These are phyloP conservation scores for Anthostomella pinea DNA, from an alignment of 2,329 filamentous ascomycete species.

Conservation along the genomic window DNA sequence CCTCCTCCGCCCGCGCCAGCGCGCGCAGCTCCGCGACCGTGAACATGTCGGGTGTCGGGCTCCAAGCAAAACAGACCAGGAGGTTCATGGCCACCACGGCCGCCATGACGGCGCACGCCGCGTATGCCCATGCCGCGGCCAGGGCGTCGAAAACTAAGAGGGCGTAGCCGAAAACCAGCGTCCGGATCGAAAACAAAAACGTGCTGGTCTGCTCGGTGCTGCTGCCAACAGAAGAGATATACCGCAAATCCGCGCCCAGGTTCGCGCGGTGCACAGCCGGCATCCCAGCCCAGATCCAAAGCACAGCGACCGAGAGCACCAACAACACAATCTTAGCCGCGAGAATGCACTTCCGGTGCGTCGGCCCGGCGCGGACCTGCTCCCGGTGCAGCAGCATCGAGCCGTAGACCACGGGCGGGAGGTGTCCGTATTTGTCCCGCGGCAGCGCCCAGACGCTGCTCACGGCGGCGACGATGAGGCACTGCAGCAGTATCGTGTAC, in stretches of 20 bases:
- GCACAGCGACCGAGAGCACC: neutral
- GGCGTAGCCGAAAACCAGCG: neutral
- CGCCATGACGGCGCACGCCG: neutral
- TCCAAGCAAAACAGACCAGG: neutral
- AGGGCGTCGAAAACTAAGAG: neutral
- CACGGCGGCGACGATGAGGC: neutral
- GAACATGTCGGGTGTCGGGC: neutral
- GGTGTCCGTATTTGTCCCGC: neutral
- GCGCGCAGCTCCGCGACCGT: conserved; percentile 1
- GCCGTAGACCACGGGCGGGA: neutral
- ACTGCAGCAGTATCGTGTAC: neutral
- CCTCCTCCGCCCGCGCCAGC: conserved; percentile 1
- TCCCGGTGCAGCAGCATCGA: neutral
- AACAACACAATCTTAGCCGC: neutral
- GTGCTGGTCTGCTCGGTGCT: no score
- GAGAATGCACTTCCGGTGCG: neutral
- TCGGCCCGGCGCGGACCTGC: neutral
- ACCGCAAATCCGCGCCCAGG: neutral
- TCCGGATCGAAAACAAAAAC: neutral
- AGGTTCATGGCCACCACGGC: neutral
- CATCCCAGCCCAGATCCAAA: neutral
- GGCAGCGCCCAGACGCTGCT: neutral
- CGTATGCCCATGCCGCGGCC: neutral
- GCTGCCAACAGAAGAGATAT: neutral
- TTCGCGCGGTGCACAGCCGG: neutral